Percentiles rank a stretch among this genome's conserved stretches.
phyloP scores from a whole-genome alignment of 2,329 filamentous ascomycete species.

The Epicoccum sorghinum region DNA sequence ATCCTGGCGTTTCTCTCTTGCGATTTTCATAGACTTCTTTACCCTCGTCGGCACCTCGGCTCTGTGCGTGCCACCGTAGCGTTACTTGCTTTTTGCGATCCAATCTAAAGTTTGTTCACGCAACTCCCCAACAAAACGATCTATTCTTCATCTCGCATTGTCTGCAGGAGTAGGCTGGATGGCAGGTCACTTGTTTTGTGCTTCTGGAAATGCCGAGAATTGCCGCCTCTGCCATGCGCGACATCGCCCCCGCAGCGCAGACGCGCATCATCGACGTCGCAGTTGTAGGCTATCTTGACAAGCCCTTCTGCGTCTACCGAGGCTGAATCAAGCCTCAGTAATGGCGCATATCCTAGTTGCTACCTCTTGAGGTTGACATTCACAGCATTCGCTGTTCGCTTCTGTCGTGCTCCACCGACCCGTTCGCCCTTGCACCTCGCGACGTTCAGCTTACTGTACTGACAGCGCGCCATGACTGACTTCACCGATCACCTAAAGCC shows the following conservation, averaged over 20 bases:
- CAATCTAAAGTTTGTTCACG: not conserved
- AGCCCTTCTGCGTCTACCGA: slow-evolving; percentile 14
- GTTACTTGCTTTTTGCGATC: not conserved
- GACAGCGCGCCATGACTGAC: slow-evolving; percentile 50
- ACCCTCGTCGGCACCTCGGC: slow-evolving; percentile 9
- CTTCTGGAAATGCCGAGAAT: slow-evolving; percentile 1
- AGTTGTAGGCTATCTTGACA: not conserved
- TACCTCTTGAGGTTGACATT: slow-evolving; percentile 4
- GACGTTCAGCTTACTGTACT: slow-evolving; percentile 9
- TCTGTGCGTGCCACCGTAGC: not conserved
- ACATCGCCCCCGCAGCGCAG: slow-evolving; percentile 11
- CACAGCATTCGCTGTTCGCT: slow-evolving; percentile 9
- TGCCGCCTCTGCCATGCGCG: slow-evolving; percentile 4
- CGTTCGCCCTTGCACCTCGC: slow-evolving; percentile 9
- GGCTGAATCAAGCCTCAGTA: slow-evolving; percentile 11
- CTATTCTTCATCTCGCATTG: not conserved
- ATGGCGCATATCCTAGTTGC: slow-evolving; percentile 16
- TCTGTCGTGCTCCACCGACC: slow-evolving; percentile 3
- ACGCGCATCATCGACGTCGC: slow-evolving; percentile 5
- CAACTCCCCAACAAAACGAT: not conserved
- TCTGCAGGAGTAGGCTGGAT: not conserved
- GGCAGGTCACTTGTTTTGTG: not conserved
- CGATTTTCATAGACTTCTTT: slow-evolving; percentile 3
- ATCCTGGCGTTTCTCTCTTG: slow-evolving; percentile 9
- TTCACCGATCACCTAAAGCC: slow-evolving; percentile 58